Evolutionary conservation across 2,329 filamentous ascomycete genomes (phyloP).

Genomic region (Diatrype stigma): DNA sequence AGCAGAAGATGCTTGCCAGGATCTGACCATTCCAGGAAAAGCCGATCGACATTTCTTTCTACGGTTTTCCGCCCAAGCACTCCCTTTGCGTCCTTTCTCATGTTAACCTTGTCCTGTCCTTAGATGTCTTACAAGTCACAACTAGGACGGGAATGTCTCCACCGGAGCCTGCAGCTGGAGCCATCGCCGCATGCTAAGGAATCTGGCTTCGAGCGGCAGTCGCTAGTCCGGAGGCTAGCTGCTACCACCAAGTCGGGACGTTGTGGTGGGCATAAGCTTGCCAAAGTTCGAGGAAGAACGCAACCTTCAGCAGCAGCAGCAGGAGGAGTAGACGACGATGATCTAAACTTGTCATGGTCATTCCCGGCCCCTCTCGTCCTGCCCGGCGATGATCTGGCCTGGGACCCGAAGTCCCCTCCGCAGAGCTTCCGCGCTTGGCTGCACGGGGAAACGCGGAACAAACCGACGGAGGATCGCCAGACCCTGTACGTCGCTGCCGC

Average conservation of each 20-base stretch:
- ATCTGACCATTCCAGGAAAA: no score
- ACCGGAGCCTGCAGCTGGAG: background rate
- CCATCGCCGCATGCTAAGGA: background rate
- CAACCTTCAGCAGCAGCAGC: no score
- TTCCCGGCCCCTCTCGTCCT: slow-evolving; percentile 59
- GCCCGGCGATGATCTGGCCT: slow-evolving; percentile 54
- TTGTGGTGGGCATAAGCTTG: background rate
- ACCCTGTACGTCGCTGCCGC: slow-evolving; percentile 51
- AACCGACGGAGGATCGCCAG: slow-evolving; percentile 38
- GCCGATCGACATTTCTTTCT: no score
- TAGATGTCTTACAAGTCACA: background rate
- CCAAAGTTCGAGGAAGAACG: no score
- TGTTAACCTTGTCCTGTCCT: background rate
- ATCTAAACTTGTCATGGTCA: background rate
- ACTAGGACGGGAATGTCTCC: background rate
- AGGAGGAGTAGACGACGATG: no score
- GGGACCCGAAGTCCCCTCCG: slow-evolving; percentile 45
- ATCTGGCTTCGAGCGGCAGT: background rate
- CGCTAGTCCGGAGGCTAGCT: background rate
- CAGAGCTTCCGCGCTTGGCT: slow-evolving; percentile 53
- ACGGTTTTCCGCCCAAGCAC: no score
- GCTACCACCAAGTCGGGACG: background rate
- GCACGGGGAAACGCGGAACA: slow-evolving; percentile 41
- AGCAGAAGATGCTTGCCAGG: no score
- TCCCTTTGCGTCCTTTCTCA: background rate